Percentiles rank a stretch among this genome's conserved stretches.
phyloP scores from a whole-genome alignment of 805 yeast genomes.

The Naumovozyma castellii region DNA sequence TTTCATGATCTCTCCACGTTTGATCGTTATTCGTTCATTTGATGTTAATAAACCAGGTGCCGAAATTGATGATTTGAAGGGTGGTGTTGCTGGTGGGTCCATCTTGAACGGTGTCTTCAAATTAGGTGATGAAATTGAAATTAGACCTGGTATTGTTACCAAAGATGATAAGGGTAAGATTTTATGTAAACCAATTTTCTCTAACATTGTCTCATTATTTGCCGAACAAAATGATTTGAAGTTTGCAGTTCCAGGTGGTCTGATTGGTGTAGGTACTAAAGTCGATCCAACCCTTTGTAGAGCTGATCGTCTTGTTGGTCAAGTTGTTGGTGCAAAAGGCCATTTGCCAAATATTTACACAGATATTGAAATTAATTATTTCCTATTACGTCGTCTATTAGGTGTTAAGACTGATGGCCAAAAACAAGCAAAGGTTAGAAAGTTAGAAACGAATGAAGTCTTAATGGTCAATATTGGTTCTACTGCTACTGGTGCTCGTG shows the following conservation, averaged over 20 bases:
- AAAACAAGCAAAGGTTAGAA: conserved; percentile 93
- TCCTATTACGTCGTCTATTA: conserved; percentile 87
- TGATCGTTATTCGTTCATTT: conserved; percentile 94
- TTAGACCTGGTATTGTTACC: conserved; percentile 97
- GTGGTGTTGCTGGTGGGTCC: conserved; percentile 99
- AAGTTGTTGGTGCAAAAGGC: conserved; percentile 96
- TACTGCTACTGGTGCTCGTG: conserved; percentile 98
- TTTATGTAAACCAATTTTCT: conserved; percentile 92
- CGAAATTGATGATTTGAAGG: conserved; percentile 91
- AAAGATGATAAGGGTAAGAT: conserved; percentile 82
- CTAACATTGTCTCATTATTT: conserved; percentile 85
- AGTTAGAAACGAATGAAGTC: conserved; percentile 87
- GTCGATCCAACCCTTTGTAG: conserved; percentile 98
- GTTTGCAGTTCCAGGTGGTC: conserved; percentile 99
- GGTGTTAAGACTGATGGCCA: conserved; percentile 98
- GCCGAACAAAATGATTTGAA: conserved; percentile 97
- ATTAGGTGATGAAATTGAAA: conserved; percentile 96
- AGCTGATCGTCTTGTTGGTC: conserved; percentile 98
- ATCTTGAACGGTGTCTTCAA: conserved; percentile 94
- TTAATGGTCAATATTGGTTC: conserved; percentile 99
- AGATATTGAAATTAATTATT: conserved; percentile 94
- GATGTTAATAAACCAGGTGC: conserved; percentile 99
- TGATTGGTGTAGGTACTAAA: conserved; percentile 98
- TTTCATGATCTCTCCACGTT: conserved; percentile 84
- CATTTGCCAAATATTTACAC: conserved; percentile 92